A percentile compares a stretch with the other conserved stretches of the same genome.
These are phyloP conservation scores for Beauveria australis DNA, from an alignment of 2,329 filamentous ascomycete genomes.

Conservation along the genomic window DNA sequence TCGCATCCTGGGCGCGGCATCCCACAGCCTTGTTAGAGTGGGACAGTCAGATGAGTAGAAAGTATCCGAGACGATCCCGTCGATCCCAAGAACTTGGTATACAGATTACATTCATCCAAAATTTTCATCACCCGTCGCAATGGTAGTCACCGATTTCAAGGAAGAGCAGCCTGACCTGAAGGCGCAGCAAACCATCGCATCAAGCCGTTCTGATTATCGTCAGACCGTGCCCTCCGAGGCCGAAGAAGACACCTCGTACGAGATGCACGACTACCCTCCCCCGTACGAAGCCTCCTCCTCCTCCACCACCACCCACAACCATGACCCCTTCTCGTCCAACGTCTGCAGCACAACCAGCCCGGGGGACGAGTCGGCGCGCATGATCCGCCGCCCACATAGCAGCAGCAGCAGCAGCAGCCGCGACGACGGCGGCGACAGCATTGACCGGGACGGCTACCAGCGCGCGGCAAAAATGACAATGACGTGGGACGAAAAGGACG, in stretches of 20 bases:
- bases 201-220: neutral
- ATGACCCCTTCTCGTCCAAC: neutral
- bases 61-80: neutral
- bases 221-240: neutral
- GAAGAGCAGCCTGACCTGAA: neutral
- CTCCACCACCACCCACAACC: neutral
- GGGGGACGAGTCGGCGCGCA: neutral
- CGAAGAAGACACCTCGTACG: neutral
- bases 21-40: neutral
- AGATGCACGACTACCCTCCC: neutral
- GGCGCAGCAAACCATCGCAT: neutral
- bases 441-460: slow-evolving; percentile 2
- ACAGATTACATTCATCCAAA: too few species aligned
- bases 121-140: neutral
- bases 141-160: slow-evolving; percentile 1
- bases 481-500: slow-evolving; percentile 11
- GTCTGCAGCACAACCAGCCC: neutral
- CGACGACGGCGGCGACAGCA: neutral
- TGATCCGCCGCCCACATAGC: neutral
- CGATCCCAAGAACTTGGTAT: neutral
- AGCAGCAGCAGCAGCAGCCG: neutral
- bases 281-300: neutral
- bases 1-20: neutral
- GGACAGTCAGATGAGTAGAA: neutral
- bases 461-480: slow-evolving; percentile 8